Conservation (phyloP, 192 early-diverging fungal species). For the Coemansia sp. region DNA sequence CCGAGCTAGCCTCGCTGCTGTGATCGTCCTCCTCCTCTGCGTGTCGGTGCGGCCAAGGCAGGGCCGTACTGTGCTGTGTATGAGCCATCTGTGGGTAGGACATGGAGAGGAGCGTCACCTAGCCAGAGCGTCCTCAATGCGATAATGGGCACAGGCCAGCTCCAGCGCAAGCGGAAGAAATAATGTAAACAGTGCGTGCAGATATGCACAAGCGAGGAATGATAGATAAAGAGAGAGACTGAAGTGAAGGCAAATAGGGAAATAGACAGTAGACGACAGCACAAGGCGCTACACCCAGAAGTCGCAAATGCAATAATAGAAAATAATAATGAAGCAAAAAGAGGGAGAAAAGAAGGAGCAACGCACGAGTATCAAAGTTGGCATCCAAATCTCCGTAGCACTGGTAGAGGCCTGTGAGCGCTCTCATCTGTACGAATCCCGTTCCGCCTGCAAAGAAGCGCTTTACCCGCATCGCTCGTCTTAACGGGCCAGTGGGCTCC, state of each 20-base stretch:
- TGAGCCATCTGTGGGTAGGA: conserved; percentile 31
- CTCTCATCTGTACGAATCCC: neutral
- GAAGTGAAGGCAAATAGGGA: neutral
- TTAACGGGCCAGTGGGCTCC: neutral
- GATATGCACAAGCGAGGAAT: neutral
- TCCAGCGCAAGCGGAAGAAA: neutral
- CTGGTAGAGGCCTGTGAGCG: neutral
- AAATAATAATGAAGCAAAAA: neutral
- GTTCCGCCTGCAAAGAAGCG: neutral
- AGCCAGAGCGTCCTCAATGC: conserved; percentile 4
- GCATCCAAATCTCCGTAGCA: neutral
- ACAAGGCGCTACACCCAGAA: neutral
- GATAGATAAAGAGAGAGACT: neutral
- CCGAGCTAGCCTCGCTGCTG: neutral
- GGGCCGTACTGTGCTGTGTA: conserved; percentile 10
- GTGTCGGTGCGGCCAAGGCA: conserved; percentile 21
- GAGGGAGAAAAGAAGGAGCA: neutral
- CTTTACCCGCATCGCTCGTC: neutral
- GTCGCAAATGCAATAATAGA: conserved; percentile 4
- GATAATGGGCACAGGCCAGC: neutral
- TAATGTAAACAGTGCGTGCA: neutral
- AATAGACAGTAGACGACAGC: neutral
- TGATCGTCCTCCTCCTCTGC: neutral
- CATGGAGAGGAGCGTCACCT: conserved; percentile 15
- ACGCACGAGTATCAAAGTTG: neutral